Conservation (phyloP, 1,284 basidiomycete species). For the Apiotrichum sp. region DNA sequence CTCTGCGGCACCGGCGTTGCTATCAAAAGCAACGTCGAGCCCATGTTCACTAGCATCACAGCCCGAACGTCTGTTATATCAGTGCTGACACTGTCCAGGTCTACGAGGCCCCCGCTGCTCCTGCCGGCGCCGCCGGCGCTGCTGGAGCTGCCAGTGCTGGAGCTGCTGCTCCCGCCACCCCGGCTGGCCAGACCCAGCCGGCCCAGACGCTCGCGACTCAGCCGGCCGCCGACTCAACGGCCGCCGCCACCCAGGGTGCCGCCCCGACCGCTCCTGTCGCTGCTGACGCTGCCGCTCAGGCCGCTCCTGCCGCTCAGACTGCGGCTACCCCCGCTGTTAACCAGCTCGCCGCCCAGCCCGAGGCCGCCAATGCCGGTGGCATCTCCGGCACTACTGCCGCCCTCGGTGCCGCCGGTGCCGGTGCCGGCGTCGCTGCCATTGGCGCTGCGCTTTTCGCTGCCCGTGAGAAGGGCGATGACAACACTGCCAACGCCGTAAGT, state of each 20-base stretch:
- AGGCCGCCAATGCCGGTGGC: neutral
- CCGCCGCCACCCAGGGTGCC: constrained; percentile 2
- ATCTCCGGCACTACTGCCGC: neutral
- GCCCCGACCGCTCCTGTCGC: constrained; percentile 3
- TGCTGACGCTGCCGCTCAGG: neutral
- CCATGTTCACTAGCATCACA: too few species aligned
- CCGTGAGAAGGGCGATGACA: constrained; percentile 12
- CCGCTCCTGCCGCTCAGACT: neutral
- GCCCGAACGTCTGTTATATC: neutral
- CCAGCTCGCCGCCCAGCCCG: neutral
- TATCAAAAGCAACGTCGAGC: too few species aligned
- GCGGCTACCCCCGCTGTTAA: neutral
- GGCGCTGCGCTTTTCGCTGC: constrained; percentile 24
- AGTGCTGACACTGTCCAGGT: constrained; percentile 14
- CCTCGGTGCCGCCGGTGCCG: neutral
- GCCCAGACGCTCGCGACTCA: constrained; percentile 7
- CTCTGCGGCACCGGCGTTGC: too few species aligned
- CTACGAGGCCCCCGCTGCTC: constrained; percentile 33
- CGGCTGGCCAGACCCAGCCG: neutral
- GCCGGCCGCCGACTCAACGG: neutral
- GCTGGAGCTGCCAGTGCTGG: constrained; percentile 21
- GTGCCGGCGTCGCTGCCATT: constrained; percentile 19
- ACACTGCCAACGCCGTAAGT: constrained; percentile 36
- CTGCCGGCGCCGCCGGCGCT: neutral
- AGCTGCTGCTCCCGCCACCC: constrained; percentile 20